Base-by-base conservation (phyloP, 75 land plant genomes). In the Sequoiadendron giganteum region DNA sequence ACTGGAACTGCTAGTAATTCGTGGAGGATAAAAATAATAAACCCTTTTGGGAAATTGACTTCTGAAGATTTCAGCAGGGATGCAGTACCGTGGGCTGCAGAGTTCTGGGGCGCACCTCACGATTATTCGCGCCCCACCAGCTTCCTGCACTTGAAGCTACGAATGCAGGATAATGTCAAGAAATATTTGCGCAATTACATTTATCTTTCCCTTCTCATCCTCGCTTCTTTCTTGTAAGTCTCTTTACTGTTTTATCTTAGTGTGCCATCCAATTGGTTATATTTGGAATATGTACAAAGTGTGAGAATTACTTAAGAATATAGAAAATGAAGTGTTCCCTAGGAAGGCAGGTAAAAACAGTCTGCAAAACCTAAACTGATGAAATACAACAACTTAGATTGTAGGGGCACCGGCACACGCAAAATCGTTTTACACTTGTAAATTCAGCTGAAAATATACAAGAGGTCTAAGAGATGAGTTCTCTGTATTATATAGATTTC, bases 151-250 rank as follows among this genome's bases (percentile, higher is more conserved):
- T 93, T 91, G 48, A 88, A 93, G 86, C 81, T 98, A 86, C 88
- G 99, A 58, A 95, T 95, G 86, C 95, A 95, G 65, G 99, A 98
- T 92, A 98, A 98, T 86, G 89, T 95, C 78, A 94, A 94, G 89
- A 89, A 97, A 54, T 98, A 93, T 85, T 94, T 93, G 18, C 89
- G 97, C 38, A 98, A 98, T 88, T 98, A 98, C 86, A 85, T 95
- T 78, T 75, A 84, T 38, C 93, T 98, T 13, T 88, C 88, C 56
- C 56, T 93, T 28, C 40, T 96, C 90, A 87, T 92, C 88, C 89
- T 97, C 49, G 93, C 93, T 16, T 95, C 95, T 73, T 87, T 95
- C 86, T 85, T 97, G 99, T 98, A 85, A 88, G 93, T 91, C 2
- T 15, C 38, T 65, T 25, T 65, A 25, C 55, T 13, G 55, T 11